These are phyloP conservation scores for Sungouiozyma ichnusensis DNA, from an alignment of 805 yeast species.

Conservation along the genomic window DNA sequence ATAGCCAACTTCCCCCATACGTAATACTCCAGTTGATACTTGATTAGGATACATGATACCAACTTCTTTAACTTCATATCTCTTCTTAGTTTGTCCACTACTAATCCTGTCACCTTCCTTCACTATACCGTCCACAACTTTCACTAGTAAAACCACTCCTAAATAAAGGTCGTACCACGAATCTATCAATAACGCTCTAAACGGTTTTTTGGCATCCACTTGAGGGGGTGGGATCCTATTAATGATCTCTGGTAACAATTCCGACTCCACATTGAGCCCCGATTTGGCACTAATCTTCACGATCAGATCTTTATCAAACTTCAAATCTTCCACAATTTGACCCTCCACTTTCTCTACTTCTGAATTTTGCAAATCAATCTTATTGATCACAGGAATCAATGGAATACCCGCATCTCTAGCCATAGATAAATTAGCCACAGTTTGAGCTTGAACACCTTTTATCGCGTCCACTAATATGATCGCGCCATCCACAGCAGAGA, in stretches of 20 bases:
- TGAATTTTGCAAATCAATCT: constrained; percentile 76
- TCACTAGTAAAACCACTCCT: constrained; percentile 80
- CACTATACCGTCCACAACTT: constrained; percentile 74
- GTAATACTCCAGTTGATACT: constrained; percentile 47
- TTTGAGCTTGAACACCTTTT: constrained; percentile 96
- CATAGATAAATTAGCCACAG: constrained; percentile 91
- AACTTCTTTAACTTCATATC: constrained; percentile 82
- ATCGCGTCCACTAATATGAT: constrained; percentile 83
- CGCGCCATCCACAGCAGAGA: constrained; percentile 96
- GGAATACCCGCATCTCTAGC: constrained; percentile 80
- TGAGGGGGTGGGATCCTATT: constrained; percentile 72
- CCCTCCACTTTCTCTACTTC: constrained; percentile 71
- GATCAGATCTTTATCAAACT: constrained; percentile 61
- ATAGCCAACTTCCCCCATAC: constrained; percentile 92
- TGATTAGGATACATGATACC: constrained; percentile 95
- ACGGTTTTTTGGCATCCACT: constrained; percentile 52
- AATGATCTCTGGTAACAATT: constrained; percentile 71
- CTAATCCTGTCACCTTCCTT: constrained; percentile 64
- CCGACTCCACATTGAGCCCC: constrained; percentile 60
- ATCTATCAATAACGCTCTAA: constrained; percentile 59
- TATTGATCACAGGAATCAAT: constrained; percentile 81
- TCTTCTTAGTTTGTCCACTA: constrained; percentile 65
- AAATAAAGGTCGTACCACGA: constrained; percentile 93
- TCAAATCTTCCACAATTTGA: constrained; percentile 68
- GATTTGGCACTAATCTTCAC: constrained; percentile 88